Base-by-base conservation (phyloP, 78 protist species). In the Planoprotostelium fungivorum region DNA sequence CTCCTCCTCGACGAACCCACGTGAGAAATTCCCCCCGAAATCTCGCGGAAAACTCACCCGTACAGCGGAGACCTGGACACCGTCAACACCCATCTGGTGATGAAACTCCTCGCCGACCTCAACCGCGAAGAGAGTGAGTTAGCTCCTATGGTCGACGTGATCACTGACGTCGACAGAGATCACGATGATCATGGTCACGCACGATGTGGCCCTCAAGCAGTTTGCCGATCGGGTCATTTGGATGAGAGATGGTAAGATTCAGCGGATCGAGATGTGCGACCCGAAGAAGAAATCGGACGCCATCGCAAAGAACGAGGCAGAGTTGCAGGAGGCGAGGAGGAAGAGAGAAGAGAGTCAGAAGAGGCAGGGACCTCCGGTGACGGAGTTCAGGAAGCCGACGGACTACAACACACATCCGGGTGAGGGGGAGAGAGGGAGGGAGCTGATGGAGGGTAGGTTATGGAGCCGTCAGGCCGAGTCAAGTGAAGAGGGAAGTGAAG, bases 121-220 rank as follows among this genome's bases (percentile, higher is more conserved):
- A 97, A 98, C 88, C 38, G 36, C 63, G 73, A 84, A 34, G 92
- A 97, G 37, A 73, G 93, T 84, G 85, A 31, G 83, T 9, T 29
- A 1, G 87, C 84, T 89, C 36, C 29, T 0, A 10, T 1, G 9
- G 34, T 9, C 0, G 83, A 36, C 1, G 23, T 38, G 37, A 36
- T 0, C 39, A 51, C 5, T 51, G 16, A 51, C 73, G 31, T 51
- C 0, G 9, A 1, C 63, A 38, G 96, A 95, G 63, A 94, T 98
- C 73, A 98, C 99, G 29, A 63, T 94, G 89, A 93, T 98, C n/a
- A 97, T 98, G 98, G 98, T 97, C 0, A 98, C 99, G n/a, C 99
- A 98, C 93, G 99, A 98, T 87, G 94, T 95, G n/a, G 51, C 92
- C n/a, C 88, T 98, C 87, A 98, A 96, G 38, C 38, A 87, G 88